Conservation (phyloP, 495 filamentous ascomycete species). For the Penicillium coprophilum region DNA sequence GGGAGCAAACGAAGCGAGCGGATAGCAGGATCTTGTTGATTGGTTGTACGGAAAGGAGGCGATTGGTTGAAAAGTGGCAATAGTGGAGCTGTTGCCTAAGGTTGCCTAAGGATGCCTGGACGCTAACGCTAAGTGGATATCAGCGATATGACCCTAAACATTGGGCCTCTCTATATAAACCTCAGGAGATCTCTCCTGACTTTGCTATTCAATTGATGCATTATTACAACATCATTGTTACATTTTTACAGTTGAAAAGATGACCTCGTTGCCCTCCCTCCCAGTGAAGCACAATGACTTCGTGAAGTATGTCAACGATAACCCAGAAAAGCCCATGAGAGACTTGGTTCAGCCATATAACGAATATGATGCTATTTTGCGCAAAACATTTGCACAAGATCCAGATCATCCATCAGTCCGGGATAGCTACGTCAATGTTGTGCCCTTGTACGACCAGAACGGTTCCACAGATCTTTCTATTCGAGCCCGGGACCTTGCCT, state of each 20-base stretch:
- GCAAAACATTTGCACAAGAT: conserved; percentile 71
- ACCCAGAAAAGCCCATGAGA: conserved; percentile 36
- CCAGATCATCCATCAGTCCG: conserved; percentile 56
- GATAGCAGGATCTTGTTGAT: not conserved
- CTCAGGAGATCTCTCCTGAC: not conserved
- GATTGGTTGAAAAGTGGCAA: not conserved
- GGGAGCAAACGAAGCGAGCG: too few species aligned
- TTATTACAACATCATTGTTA: not conserved
- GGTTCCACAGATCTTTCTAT: conserved; percentile 55
- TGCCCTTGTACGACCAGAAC: conserved; percentile 65
- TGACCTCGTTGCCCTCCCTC: not conserved
- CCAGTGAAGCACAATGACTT: conserved; percentile 6
- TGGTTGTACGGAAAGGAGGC: not conserved
- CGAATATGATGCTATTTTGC: conserved; percentile 63
- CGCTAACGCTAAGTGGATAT: not conserved
- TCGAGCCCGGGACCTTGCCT: conserved; percentile 59
- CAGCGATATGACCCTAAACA: not conserved
- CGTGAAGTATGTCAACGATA: conserved; percentile 2
- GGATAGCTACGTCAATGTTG: conserved; percentile 62
- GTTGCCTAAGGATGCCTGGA: conserved; percentile 1
- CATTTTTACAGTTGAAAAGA: not conserved
- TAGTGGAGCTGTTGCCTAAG: conserved; percentile 7
- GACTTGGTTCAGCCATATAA: conserved; percentile 68
- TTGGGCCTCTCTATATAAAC: not conserved
- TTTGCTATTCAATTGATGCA: not conserved